Conservation (phyloP, 176 grass and related monocot genomes). For the Bolboschoenus planiculmis region DNA sequence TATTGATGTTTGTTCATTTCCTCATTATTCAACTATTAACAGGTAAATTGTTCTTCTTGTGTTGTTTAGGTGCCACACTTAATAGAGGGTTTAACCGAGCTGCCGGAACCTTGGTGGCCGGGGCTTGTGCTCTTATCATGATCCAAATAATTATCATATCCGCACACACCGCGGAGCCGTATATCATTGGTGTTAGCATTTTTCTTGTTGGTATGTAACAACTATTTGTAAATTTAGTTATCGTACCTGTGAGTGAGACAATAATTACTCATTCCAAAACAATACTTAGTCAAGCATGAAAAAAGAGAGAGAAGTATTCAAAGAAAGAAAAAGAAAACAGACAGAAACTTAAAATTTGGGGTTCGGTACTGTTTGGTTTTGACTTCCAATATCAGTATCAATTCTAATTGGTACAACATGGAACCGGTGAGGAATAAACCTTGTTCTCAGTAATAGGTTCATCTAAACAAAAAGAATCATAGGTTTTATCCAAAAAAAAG, state of each 20-base stretch:
- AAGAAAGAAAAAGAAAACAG: background rate
- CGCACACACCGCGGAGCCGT: conserved; percentile 18
- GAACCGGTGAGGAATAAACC: background rate
- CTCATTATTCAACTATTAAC: background rate
- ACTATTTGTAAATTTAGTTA: background rate
- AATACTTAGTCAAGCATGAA: background rate
- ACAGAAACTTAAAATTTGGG: background rate
- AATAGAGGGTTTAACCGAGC: conserved; percentile 54
- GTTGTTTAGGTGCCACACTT: conserved; percentile 37
- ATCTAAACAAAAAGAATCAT: background rate
- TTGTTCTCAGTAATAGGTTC: background rate
- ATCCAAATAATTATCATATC: conserved; percentile 27
- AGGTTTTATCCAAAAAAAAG: background rate
- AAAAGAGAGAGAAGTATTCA: background rate
- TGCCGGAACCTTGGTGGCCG: conserved; percentile 32
- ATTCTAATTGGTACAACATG: background rate
- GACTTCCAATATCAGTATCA: background rate
- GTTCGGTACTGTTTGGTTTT: background rate
- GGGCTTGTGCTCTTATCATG: conserved; percentile 26
- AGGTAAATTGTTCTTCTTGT: conserved; percentile 7
- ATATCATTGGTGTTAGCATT: conserved; percentile 51
- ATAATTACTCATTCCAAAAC: background rate
- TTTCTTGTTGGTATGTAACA: conserved; percentile 46
- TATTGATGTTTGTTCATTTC: background rate
- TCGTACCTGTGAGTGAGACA: background rate